phyloP scores from a whole-genome alignment of 164 flowering plant species.

The Aristolochia contorta region DNA sequence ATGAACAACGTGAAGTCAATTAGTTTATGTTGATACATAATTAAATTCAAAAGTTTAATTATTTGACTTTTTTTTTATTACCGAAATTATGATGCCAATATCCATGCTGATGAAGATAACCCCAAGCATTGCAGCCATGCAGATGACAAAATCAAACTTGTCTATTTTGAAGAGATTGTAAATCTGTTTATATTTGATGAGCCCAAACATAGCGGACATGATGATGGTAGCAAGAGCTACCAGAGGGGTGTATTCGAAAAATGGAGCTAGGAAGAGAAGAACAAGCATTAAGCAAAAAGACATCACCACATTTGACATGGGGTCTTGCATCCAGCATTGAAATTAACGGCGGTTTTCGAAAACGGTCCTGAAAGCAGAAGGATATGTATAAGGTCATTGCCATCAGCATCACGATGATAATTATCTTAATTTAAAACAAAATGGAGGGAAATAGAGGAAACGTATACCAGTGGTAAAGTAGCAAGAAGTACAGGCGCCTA shows the following conservation, averaged over 20 bases:
- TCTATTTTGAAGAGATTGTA: constrained; percentile 55
- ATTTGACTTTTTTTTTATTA: no score
- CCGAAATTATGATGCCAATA: constrained; percentile 61
- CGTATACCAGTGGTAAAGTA: constrained; percentile 78
- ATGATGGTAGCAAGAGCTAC: constrained; percentile 87
- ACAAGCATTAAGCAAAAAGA: constrained; percentile 54
- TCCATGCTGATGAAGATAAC: constrained; percentile 74
- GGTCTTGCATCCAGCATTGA: constrained; percentile 68
- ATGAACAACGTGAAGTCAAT: no score
- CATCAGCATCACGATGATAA: neutral
- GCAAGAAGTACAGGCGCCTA: constrained; percentile 81
- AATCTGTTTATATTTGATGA: constrained; percentile 49
- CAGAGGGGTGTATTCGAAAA: constrained; percentile 76
- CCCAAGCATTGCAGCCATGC: constrained; percentile 66
- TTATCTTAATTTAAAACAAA: no score
- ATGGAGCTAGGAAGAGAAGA: constrained; percentile 66
- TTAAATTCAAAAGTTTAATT: no score
- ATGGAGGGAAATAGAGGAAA: neutral
- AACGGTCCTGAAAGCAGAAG: constrained; percentile 55
- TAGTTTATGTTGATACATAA: no score
- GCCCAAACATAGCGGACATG: constrained; percentile 81
- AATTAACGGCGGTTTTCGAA: constrained; percentile 85
- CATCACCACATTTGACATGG: constrained; percentile 73
- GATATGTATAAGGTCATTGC: neutral
- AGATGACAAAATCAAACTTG: constrained; percentile 72